Base-by-base conservation (phyloP, 208 protist species). In the Acanthamoeba castellanii region DNA sequence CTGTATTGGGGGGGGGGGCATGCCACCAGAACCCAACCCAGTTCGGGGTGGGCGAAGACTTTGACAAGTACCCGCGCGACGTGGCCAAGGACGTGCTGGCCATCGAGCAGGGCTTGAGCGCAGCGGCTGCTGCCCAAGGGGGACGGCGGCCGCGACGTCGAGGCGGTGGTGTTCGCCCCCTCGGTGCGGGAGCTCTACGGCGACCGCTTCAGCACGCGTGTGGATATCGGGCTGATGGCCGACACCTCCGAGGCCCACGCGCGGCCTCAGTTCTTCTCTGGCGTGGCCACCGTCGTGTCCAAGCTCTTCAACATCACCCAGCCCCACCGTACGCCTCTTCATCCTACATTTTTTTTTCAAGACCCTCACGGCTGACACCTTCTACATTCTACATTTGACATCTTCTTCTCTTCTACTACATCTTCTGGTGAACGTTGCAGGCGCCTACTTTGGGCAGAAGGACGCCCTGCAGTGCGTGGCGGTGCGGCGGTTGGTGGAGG, bases 361-460 rank as follows among this genome's bases (percentile, higher is more conserved):
- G 11, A 25, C 20, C 18, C 42, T 57, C 47, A 25, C 74, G 1
- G 16, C 20, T 57, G 47, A 82, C 37, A 42, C 37, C 37, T 42
- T 42, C 37, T 42, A 42, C 37, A 42, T 42, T 42, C 37, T 42
- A 42, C 37, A 3, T 42, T 42, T 3, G 1, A 42, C 37, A 3
- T 61, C 16, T 61, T 61, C 16, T 13, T 61, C 16, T 61, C n/a
- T n/a, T n/a, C n/a, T n/a, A n/a, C n/a, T n/a, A n/a, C n/a, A n/a
- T 61, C 76, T 61, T 20, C 34, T 37, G 95, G 96, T 97, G 14
- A 1, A 95, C 32, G 34, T 5, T 22, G 55, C 55, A 66, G 59
- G 45, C 1, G 82, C 96, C 59, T 97, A 95, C 91, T 97, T 98
- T 87, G 98, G 97, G 14, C 97, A 98, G 81, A 98, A 98, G 89